A percentile compares a stretch with the other conserved stretches of the same genome.
These are phyloP conservation scores for Pyrus betulifolia DNA, from an alignment of 306 rosid genomes.

Conservation along the genomic window DNA sequence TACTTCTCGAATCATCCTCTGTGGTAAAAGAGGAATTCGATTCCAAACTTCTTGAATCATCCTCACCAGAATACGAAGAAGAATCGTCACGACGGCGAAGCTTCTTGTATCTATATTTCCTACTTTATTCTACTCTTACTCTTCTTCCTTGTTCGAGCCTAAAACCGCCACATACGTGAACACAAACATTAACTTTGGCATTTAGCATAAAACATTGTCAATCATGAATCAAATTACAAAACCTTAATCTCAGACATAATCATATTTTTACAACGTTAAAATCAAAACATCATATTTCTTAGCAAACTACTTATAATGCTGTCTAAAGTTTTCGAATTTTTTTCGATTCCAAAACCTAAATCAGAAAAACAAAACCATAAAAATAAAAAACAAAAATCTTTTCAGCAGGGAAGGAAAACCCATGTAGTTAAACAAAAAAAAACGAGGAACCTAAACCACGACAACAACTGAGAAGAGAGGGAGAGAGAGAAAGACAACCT, in stretches of 20 bases:
- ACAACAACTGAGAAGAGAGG: not conserved
- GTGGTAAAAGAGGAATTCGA: slow-evolving; percentile 41
- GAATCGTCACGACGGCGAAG: slow-evolving; percentile 39
- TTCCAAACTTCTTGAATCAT: slow-evolving; percentile 38
- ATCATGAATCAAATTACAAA: not conserved
- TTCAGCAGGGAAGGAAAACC: not conserved
- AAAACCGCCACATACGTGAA: slow-evolving; percentile 18
- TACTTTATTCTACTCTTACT: slow-evolving; percentile 37
- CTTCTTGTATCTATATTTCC: slow-evolving; percentile 60
- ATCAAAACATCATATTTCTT: not conserved
- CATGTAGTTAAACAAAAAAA: not conserved
- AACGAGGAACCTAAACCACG: slow-evolving; percentile 5
- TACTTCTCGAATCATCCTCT: slow-evolving; percentile 40
- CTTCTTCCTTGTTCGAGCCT: slow-evolving; percentile 40
- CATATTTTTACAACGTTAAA: not conserved
- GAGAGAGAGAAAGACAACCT: slow-evolving; percentile 38
- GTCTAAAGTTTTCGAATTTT: not conserved
- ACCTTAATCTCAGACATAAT: not conserved
- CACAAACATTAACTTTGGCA: not conserved
- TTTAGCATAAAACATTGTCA: not conserved
- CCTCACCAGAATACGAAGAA: slow-evolving; percentile 34
- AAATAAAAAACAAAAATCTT: not conserved
- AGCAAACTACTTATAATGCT: not conserved
- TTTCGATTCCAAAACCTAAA: not conserved
- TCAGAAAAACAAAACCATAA: not conserved